phyloP scores from a whole-genome alignment of 2,329 filamentous ascomycete species.

The Aspergillus terreus region DNA sequence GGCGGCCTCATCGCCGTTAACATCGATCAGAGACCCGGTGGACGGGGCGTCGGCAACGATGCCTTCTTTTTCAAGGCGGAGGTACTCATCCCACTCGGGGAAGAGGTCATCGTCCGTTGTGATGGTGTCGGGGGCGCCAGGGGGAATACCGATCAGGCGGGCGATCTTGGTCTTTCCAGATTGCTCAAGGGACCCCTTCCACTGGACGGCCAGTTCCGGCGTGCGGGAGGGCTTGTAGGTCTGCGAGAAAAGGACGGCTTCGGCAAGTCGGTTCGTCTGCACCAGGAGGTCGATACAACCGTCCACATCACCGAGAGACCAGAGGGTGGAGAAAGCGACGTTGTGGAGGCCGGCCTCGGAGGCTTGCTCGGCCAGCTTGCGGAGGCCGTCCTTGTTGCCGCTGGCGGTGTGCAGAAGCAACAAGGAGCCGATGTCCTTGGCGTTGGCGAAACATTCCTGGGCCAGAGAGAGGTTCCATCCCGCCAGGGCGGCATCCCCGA shows the following conservation, averaged over 20 bases:
- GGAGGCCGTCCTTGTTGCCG: slow-evolving; percentile 70
- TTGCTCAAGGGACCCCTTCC: slow-evolving; percentile 83
- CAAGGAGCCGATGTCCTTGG: slow-evolving; percentile 84
- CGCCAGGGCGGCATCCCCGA: slow-evolving; percentile 83
- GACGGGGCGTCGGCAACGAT: slow-evolving; percentile 40
- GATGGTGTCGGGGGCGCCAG: slow-evolving; percentile 56
- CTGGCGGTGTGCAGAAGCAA: slow-evolving; percentile 86
- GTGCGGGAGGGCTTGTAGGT: slow-evolving; percentile 88
- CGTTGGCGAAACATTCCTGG: slow-evolving; percentile 87
- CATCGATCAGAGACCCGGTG: slow-evolving; percentile 40
- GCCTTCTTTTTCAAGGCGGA: slow-evolving; percentile 74
- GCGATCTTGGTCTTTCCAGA: slow-evolving; percentile 80
- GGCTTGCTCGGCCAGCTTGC: slow-evolving; percentile 69
- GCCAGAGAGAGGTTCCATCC: slow-evolving; percentile 85
- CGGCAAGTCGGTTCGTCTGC: slow-evolving; percentile 73
- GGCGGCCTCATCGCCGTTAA: slow-evolving; percentile 30
- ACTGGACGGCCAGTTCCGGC: slow-evolving; percentile 63
- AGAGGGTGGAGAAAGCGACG: slow-evolving; percentile 84
- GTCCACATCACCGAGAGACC: slow-evolving; percentile 79
- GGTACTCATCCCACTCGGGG: slow-evolving; percentile 91
- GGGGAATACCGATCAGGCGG: slow-evolving; percentile 77
- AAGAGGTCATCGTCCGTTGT: slow-evolving; percentile 73
- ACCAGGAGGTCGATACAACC: slow-evolving; percentile 76
- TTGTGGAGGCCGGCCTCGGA: slow-evolving; percentile 78
- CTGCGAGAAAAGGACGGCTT: slow-evolving; percentile 88